Evolutionary conservation across 2,329 filamentous ascomycete genomes (phyloP).

Genomic region (Blastomyces emzantsi): DNA sequence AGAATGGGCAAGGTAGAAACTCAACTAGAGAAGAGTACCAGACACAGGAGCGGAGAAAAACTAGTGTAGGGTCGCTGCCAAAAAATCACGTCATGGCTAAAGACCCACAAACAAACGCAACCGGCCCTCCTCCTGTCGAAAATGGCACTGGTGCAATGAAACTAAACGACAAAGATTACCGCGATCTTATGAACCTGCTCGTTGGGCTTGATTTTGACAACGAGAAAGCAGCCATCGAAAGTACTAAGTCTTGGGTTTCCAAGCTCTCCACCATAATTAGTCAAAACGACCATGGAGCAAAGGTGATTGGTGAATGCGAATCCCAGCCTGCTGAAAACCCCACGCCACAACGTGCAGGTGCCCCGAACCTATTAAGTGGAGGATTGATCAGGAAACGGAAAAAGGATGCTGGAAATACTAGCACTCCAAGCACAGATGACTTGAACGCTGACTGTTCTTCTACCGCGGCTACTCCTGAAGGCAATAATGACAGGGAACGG

Average conservation of each 20-base stretch:
- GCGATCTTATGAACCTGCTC: constrained; percentile 31
- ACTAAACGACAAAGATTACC: constrained; percentile 34
- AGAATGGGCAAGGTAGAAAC: background rate
- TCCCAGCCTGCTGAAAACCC: background rate
- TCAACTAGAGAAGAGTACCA: background rate
- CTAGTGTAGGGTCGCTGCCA: background rate
- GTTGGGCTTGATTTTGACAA: constrained; percentile 37
- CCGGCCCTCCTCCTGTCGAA: constrained; percentile 23
- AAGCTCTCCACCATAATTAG: constrained; percentile 34
- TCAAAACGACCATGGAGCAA: constrained; percentile 29
- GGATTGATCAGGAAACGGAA: constrained; percentile 34
- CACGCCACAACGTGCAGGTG: background rate
- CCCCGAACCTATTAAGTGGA: constrained; percentile 24
- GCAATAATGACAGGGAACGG: constrained; percentile 9
- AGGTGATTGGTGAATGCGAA: constrained; percentile 27
- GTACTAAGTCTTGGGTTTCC: constrained; percentile 35
- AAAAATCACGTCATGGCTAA: background rate
- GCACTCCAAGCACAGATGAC: background rate
- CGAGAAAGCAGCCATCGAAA: constrained; percentile 29
- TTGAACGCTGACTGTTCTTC: background rate
- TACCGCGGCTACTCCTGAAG: background rate
- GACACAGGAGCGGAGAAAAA: background rate
- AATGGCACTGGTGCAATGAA: constrained; percentile 29
- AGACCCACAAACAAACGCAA: background rate
- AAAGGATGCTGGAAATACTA: constrained; percentile 19